Percentiles rank a stretch among this genome's conserved stretches.
phyloP scores from a whole-genome alignment of 129 eudicot genomes.

The Apium graveolens region DNA sequence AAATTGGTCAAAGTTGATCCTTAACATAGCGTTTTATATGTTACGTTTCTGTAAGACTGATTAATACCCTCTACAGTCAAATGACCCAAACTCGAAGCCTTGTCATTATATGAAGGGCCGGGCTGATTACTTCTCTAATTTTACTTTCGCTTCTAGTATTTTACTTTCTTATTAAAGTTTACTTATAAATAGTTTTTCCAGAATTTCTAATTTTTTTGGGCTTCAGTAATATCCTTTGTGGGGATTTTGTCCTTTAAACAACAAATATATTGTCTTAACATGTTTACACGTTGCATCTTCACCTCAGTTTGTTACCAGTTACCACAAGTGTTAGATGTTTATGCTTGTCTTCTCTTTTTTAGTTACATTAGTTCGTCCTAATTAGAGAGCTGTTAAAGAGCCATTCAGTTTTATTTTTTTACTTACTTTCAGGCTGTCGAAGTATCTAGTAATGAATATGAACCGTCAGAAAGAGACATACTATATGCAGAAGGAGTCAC shows the following conservation, averaged over 20 bases:
- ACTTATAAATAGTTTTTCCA: background rate
- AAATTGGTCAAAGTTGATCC: background rate
- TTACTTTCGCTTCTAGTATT: too few relatives aligned
- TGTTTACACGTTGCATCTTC: background rate
- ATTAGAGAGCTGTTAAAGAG: background rate
- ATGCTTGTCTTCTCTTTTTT: background rate
- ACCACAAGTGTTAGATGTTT: background rate
- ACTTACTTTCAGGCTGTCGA: slow-evolving; percentile 66
- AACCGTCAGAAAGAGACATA: slow-evolving; percentile 88
- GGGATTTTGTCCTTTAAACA: background rate
- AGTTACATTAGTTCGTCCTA: background rate
- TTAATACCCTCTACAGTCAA: background rate
- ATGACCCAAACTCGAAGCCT: background rate
- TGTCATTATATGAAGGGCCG: background rate
- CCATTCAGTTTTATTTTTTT: slow-evolving; percentile 3
- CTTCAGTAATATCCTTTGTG: background rate
- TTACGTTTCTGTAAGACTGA: background rate
- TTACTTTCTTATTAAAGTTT: too few relatives aligned
- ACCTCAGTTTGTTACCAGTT: background rate
- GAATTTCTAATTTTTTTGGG: background rate
- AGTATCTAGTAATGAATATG: slow-evolving; percentile 93
- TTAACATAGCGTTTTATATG: background rate
- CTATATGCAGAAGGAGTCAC: slow-evolving; percentile 94
- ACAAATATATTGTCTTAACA: background rate
- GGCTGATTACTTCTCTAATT: background rate